Evolutionary conservation across 2,329 filamentous ascomycete species (phyloP).

Genomic region (Dothideomycetes sp.): DNA sequence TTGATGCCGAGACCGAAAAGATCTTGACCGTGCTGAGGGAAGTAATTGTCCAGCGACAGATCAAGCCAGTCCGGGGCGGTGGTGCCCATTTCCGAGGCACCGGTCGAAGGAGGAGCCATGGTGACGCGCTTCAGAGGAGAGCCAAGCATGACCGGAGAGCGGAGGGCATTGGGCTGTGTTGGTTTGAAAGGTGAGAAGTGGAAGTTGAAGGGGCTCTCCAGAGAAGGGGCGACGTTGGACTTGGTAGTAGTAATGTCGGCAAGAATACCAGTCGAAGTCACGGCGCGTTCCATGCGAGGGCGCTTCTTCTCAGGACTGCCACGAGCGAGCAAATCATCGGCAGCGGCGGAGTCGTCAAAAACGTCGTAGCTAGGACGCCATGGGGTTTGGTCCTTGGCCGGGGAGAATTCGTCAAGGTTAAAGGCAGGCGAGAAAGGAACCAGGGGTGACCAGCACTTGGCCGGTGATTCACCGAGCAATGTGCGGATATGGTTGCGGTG

Average conservation of each 20-base stretch:
- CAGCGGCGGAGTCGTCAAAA: conserved; percentile 16
- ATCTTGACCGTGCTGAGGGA: conserved; percentile 36
- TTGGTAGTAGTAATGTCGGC: conserved; percentile 48
- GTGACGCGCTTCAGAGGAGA: conserved; percentile 25
- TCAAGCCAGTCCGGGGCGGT: conserved; percentile 16
- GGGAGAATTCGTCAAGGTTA: conserved; percentile 33
- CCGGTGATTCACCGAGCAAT: conserved; percentile 66
- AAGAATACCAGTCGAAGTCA: conserved; percentile 52
- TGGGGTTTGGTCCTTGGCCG: conserved; percentile 4
- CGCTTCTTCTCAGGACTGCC: conserved; percentile 62
- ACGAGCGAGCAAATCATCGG: conserved; percentile 37
- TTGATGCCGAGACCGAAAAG: conserved; percentile 48
- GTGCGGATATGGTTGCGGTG: conserved; percentile 76
- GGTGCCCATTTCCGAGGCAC: conserved; percentile 3
- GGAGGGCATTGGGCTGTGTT: conserved; percentile 16
- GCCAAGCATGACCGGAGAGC: conserved; percentile 22
- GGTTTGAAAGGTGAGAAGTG: conserved; percentile 24
- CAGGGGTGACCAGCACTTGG: conserved; percentile 45
- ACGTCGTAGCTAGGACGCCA: conserved; percentile 6
- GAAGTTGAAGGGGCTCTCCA: conserved; percentile 21
- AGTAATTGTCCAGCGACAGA: conserved; percentile 19
- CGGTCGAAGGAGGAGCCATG: conserved; percentile 12
- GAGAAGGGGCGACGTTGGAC: conserved; percentile 18
- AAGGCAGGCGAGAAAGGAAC: conserved; percentile 60
- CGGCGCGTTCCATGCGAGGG: conserved; percentile 53